Percentiles rank a stretch among this genome's conserved stretches.
Evolutionary conservation across 1,284 basidiomycete genomes (phyloP).

Genomic region (Boletus hoseneyae): DNA sequence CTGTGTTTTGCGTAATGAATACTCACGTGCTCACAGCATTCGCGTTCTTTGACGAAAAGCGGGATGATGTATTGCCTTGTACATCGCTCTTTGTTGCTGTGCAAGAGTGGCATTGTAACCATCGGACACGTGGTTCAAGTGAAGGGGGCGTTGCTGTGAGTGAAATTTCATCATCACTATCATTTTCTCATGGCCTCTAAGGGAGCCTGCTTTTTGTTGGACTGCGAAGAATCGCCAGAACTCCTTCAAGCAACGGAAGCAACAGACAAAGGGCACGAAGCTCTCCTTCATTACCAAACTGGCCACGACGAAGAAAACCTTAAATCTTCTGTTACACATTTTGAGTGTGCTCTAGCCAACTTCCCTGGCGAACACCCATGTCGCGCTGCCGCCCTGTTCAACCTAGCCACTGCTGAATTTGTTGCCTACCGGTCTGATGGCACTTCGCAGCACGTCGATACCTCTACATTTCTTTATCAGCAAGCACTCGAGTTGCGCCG

Average conservation of each 20-base stretch:
- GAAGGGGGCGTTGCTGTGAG: neutral
- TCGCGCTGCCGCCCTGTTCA: slow-evolving; percentile 1
- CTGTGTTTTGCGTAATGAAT: too few relatives aligned
- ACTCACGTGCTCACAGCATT: neutral
- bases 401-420: slow-evolving; percentile 13
- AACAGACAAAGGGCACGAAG: neutral
- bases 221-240: neutral
- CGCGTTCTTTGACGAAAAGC: neutral
- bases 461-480: neutral
- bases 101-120: neutral
- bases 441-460: neutral
- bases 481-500: slow-evolving; percentile 1
- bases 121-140: neutral
- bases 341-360: neutral
- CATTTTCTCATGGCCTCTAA: neutral
- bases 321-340: neutral
- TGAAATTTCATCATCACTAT: neutral
- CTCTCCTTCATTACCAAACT: neutral
- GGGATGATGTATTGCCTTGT: neutral
- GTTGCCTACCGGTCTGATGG: neutral
- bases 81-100: neutral
- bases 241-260: neutral
- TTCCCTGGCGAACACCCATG: neutral
- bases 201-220: neutral
- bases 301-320: neutral